Percentiles rank a stretch among this genome's conserved stretches.
phyloP scores from a whole-genome alignment of 495 filamentous ascomycete species.

The Podospora australis region DNA sequence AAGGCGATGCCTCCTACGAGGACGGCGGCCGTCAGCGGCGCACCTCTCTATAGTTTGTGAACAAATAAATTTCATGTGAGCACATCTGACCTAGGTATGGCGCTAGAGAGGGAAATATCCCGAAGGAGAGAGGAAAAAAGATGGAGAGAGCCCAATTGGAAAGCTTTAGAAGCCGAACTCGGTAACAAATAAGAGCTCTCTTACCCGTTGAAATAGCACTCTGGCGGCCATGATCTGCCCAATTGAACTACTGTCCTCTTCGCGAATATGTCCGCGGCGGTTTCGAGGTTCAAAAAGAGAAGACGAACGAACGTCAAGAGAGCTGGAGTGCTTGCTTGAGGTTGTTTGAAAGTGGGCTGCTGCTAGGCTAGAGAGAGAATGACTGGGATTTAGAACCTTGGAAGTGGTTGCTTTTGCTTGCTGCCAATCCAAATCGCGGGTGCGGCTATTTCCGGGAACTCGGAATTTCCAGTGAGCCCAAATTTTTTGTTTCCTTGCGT shows the following conservation, averaged over 20 bases:
- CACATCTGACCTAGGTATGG: background rate
- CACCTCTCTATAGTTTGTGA: slow-evolving; percentile 28
- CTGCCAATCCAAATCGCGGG: background rate
- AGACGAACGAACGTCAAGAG: background rate
- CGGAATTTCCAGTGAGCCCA: slow-evolving; percentile 1
- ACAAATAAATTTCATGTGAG: background rate
- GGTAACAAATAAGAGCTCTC: too few relatives aligned
- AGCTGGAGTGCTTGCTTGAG: slow-evolving; percentile 2
- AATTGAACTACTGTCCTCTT: too few relatives aligned
- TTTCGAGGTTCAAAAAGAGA: slow-evolving; percentile 7
- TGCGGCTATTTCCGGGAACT: slow-evolving; percentile 21
- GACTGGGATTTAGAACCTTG: slow-evolving; percentile 7
- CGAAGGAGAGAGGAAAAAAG: background rate
- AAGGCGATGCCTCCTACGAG: slow-evolving; percentile 40
- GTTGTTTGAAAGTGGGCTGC: slow-evolving; percentile 6
- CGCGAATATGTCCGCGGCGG: slow-evolving; percentile 10
- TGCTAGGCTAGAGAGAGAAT: slow-evolving; percentile 7
- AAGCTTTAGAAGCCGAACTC: too few relatives aligned
- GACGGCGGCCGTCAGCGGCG: slow-evolving; percentile 42
- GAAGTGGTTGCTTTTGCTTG: background rate
- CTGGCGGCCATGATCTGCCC: slow-evolving; percentile 46
- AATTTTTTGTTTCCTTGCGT: background rate
- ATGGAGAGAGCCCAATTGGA: background rate
- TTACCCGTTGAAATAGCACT: slow-evolving; percentile 46
- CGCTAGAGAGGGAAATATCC: background rate